Evolutionary conservation across 441 rosid genomes (phyloP), one percentile per base, ranked within the genome.

Genomic region (Mallotus repandus): DNA sequence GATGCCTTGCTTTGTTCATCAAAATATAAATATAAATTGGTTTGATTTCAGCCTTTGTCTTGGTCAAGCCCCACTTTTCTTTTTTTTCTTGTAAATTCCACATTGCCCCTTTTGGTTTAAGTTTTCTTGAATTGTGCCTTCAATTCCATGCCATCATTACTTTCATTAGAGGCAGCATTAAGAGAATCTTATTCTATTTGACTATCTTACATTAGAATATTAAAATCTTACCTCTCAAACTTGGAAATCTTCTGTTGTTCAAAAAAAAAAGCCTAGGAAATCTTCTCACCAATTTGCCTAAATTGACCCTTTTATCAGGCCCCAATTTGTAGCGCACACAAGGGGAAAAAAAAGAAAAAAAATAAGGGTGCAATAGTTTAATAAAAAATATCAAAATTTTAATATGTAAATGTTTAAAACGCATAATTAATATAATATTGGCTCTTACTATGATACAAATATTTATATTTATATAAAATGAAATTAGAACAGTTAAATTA

Each of bases 161-260:
- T 65, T 73, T 63, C 38, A 69, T 75, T 68, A 64, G 74, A 75
- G 68, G 77, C 14, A 49, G 68, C 52, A 62, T 77, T 77, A 52
- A 69, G 69, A 81, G 86, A 81, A 79, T 81, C 77, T 63, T 21
- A 73, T 81, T 75, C 81, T 68, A 71, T 56, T 81, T 72, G 82
- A 74, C 78, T 68, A 66, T 19, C 57, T 35, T 11, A 29, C n/a
- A 65, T 48, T 5, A 0, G 1, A 38, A 21, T 19, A 62, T 63
- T 46, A 29, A 19, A 12, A 10, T 29, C 45, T 53, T 38, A 25
- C 46, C 63, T 16, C 25, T 1, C 56, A 19, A 29, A 54, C 7
- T 18, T 56, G 46, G 58, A 57, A 48, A 55, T 52, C 16, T 41
- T 41, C 7, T n/a, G n/a, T n/a, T n/a, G n/a, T n/a, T n/a, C n/a